Base-by-base conservation (phyloP, 805 yeast species). In the Myxozyma mucilagina region DNA sequence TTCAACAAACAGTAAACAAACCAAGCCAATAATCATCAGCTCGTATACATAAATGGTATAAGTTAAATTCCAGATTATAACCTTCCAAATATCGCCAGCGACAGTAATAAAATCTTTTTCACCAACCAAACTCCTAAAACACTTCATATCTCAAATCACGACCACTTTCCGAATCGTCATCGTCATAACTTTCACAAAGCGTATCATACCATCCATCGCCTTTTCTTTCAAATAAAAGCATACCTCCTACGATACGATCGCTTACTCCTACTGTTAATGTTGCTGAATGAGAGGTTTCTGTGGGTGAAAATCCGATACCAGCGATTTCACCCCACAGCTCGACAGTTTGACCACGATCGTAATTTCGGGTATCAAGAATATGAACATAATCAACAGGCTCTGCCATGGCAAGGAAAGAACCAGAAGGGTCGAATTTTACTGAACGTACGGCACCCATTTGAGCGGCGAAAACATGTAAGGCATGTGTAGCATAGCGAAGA, bases 361-460 rank as follows among this genome's bases (percentile, higher is more conserved):
- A 53, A 3, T 55, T 60, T 18, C 47, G 54, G 57, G 80, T 65
- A 59, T 78, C 78, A 10, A 84, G 67, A 1, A 84, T 65, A 11
- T 85, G 85, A 6, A 81, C 82, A 65, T 82, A 83, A 67, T 85
- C 89, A 55, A 83, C 75, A 39, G 84, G 79, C 66, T 85, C 88
- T 3, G 85, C 85, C 79, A 84, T 82, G 11, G 80, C 76, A 9
- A 85, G 66, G 61, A 72, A 77, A 9, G 76, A 75, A 1, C 86
- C 83, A 13, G 70, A 69, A 10, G 72, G 67, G 67, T 82, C 80
- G 68, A 83, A 84, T 62, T 76, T 76, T 61, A 84, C 76, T 64
- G 82, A 81, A 44, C 87, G 70, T 10, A 84, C 79, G 0, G 87
- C 84, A 0, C 83, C 84, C 3, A 70, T 60, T 1, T 67, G 68